Evolutionary conservation across 495 filamentous ascomycete species (phyloP), one percentile per base, ranked within the genome.

Genomic region (Paragyromitra xinjiangensis): DNA sequence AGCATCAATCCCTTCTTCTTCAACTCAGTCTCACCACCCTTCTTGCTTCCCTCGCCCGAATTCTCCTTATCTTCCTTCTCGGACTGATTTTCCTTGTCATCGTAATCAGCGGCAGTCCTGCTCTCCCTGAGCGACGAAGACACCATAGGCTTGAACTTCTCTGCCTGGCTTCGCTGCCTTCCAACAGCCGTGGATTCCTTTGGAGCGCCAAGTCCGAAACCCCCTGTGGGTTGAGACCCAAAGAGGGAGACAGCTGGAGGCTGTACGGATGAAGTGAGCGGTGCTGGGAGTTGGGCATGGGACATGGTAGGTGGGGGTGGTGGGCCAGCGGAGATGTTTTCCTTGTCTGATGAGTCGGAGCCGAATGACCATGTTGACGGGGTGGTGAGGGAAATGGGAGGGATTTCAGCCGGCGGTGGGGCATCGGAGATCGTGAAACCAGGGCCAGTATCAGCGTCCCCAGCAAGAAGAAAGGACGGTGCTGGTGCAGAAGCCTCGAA

Each of bases 271-370:
- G 63, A 50, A 3, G 81, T 73, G 56, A 78, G 67, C 19, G 79
- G 79, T 22, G 77, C 55, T 14, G 81, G 81, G 11, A 82, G 81
- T 7, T 74, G 66, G 37, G 81, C 81, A 22, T 82, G 81, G 26
- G 81, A 82, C 73, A 82, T 80, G 26, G 69, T 78, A 2, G 81
- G 80, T n/a, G 80, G 81, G 12, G 81, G 80, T 37, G 81, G 81
- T 22, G 81, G 81, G 14, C 77, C 77, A 1, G 64, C 48, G 34
- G 71, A 73, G 48, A 73, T 82, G 56, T 82, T 82, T 44, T 82
- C 81, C 72, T 82, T 82, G 69, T 82, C 80, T 14, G 74, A 77
- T 29, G 64, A 75, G 67, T 82, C 80, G 8, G 78, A 77, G 4
- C 62, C 24, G 51, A 81, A 81, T 19, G 78, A 81, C 71, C 71